A percentile compares a stretch with the other conserved stretches of the same genome.
Conservation (phyloP, 169 alveolate genomes). For the Toxoplasma gondii region DNA sequence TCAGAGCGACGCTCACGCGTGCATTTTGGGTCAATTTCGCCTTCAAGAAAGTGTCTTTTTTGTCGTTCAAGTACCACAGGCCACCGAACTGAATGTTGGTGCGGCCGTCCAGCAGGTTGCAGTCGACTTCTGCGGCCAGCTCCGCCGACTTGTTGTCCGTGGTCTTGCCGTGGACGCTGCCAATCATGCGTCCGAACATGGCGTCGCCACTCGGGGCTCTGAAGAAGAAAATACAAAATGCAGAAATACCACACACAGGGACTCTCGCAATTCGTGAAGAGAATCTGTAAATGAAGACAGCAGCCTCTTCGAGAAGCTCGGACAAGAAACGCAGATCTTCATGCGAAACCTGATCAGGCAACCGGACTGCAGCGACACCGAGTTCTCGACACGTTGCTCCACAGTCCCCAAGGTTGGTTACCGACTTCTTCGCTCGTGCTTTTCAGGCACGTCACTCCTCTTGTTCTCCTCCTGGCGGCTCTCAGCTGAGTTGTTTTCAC, state of each 20-base stretch:
- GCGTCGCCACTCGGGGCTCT: constrained; percentile 60
- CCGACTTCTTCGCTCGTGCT: too few relatives aligned
- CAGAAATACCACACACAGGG: neutral
- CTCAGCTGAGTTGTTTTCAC: too few relatives aligned
- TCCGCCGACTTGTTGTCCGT: constrained; percentile 52
- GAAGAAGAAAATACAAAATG: neutral
- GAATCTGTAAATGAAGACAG: neutral
- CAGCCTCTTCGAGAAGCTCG: neutral
- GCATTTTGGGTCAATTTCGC: constrained; percentile 64
- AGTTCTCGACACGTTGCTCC: too few relatives aligned
- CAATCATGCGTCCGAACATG: constrained; percentile 48
- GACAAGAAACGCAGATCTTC: too few relatives aligned
- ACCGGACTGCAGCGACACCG: too few relatives aligned
- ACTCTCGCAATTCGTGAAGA: neutral
- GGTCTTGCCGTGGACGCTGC: constrained; percentile 58
- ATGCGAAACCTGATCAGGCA: too few relatives aligned
- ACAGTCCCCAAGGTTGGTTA: too few relatives aligned
- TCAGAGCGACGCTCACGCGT: constrained; percentile 48
- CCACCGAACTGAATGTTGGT: constrained; percentile 60
- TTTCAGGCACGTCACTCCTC: too few relatives aligned
- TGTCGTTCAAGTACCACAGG: constrained; percentile 64
- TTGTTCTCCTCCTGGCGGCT: too few relatives aligned
- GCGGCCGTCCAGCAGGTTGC: constrained; percentile 51
- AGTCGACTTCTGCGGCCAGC: constrained; percentile 60
- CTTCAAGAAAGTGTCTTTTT: constrained; percentile 51